Evolutionary conservation across 805 yeast species (phyloP), one percentile per base, ranked within the genome.

Genomic region (Wickerhamiella siamensis): DNA sequence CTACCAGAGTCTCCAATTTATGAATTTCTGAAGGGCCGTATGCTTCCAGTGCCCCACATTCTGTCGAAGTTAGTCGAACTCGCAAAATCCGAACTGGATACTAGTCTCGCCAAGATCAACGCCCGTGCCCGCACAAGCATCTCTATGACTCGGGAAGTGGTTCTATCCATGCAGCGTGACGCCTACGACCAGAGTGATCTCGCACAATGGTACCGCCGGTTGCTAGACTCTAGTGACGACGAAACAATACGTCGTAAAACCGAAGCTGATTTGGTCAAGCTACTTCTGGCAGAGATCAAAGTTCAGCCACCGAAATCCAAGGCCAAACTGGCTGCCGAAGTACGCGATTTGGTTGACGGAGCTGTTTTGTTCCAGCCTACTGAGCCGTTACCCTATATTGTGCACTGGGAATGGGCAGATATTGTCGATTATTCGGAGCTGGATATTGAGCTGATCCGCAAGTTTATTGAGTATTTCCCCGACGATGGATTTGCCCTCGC

Each of bases 341-440:
- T 86, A 3, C 62, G 63, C 35, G 74, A 71, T 8, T 67, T 75
- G 69, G 73, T 75, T 0, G 77, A 74, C 12, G 93, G 80, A 29
- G 73, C 87, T 77, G 74, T 86, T 3, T 61, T 79, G 14, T 73
- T 88, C 14, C 70, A 74, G 32, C 72, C 78, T 18, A 75, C 75
- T 4, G 6, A 6, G 29, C 64, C 72, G 31, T 62, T 70, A 24
- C 83, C 86, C 5, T 51, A 36, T 27, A 45, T 47, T 33, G 39
- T 53, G 9, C 34, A 34, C 31, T 51, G 52, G 52, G 56, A 51
- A 33, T 80, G 88, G 79, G 50, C 63, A 20, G 94, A 86, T 57
- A 69, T 68, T 5, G 55, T 55, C 4, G 60, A 66, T 3, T 56
- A 84, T 4, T 59, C 63, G 8, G 67, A 69, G 2, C 55, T 80